These are phyloP conservation scores for Sporothrix protearum DNA, from an alignment of 2,329 filamentous ascomycete species.

Conservation along the genomic window DNA sequence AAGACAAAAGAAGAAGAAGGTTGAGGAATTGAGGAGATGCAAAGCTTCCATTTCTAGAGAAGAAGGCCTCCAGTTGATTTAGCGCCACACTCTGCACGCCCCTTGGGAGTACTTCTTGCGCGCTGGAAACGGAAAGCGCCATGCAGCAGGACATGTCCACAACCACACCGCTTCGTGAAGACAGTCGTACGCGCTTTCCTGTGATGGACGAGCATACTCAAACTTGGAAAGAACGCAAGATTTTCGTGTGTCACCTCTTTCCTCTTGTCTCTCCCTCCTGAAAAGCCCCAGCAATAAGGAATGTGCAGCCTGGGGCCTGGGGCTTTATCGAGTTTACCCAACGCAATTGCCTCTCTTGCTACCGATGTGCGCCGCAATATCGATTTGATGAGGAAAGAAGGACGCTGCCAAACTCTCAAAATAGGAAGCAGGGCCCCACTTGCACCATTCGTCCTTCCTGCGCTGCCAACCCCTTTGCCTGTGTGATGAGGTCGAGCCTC, in stretches of 20 bases:
- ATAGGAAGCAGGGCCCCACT: slow-evolving; percentile 8
- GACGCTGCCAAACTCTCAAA: neutral
- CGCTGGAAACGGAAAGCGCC: slow-evolving; percentile 15
- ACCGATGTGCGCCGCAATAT: neutral
- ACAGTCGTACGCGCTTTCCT: neutral
- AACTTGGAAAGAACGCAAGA: neutral
- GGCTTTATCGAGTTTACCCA: neutral
- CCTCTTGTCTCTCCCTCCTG: neutral
- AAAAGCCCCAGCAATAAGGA: too few relatives aligned
- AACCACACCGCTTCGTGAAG: slow-evolving; percentile 13
- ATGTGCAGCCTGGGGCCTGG: neutral
- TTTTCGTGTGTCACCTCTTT: neutral
- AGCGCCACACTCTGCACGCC: slow-evolving; percentile 15
- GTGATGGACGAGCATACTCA: neutral
- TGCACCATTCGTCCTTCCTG: neutral
- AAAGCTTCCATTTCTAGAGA: neutral
- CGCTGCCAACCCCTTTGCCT: neutral
- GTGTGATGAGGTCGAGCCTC: slow-evolving; percentile 14
- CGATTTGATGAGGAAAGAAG: neutral
- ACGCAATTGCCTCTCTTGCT: neutral
- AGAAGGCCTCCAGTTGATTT: neutral
- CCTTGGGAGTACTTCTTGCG: neutral
- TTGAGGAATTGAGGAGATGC: neutral
- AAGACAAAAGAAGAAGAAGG: neutral
- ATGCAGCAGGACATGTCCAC: slow-evolving; percentile 5